Conservation (phyloP, 75 land plant species). For the Gnetum montanum region DNA sequence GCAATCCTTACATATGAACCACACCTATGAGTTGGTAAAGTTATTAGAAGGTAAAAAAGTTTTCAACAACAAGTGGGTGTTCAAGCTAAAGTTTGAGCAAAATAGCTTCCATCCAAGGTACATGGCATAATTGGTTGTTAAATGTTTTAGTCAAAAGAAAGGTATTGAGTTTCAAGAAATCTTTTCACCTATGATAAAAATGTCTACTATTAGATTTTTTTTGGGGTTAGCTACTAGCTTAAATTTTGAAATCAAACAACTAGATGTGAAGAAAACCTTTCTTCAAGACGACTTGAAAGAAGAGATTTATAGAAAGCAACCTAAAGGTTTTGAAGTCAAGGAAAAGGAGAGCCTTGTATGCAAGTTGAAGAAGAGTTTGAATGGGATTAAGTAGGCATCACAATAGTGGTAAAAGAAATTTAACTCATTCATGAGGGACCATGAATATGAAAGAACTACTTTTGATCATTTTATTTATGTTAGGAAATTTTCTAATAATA, state of each 20-base stretch:
- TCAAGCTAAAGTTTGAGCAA: slow-evolving; percentile 5
- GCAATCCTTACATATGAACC: slow-evolving; percentile 1
- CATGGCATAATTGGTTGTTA: slow-evolving; percentile 14
- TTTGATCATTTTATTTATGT: slow-evolving; percentile 5
- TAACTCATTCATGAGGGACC: slow-evolving; percentile 18
- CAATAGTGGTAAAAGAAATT: slow-evolving; percentile 25
- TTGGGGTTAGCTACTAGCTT: neutral
- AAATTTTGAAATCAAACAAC: slow-evolving; percentile 9
- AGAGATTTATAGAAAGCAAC: slow-evolving; percentile 31
- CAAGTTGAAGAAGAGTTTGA: slow-evolving; percentile 18
- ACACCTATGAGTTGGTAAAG: neutral
- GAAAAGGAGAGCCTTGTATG: slow-evolving; percentile 17
- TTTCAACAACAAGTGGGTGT: slow-evolving; percentile 11
- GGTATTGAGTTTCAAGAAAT: slow-evolving; percentile 17
- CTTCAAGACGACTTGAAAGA: slow-evolving; percentile 22
- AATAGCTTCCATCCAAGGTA: neutral
- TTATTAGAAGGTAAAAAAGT: neutral
- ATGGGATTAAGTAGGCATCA: slow-evolving; percentile 28
- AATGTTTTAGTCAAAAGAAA: slow-evolving; percentile 11
- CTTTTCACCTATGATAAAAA: slow-evolving; percentile 16
- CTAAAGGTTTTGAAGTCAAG: slow-evolving; percentile 14
- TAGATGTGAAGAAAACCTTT: slow-evolving; percentile 33
- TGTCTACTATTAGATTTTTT: slow-evolving; percentile 4
- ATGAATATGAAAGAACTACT: slow-evolving; percentile 5
- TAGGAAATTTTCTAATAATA: neutral